Evolutionary conservation across 1,284 basidiomycete species (phyloP).

Genomic region (Papiliotrema flavescens): DNA sequence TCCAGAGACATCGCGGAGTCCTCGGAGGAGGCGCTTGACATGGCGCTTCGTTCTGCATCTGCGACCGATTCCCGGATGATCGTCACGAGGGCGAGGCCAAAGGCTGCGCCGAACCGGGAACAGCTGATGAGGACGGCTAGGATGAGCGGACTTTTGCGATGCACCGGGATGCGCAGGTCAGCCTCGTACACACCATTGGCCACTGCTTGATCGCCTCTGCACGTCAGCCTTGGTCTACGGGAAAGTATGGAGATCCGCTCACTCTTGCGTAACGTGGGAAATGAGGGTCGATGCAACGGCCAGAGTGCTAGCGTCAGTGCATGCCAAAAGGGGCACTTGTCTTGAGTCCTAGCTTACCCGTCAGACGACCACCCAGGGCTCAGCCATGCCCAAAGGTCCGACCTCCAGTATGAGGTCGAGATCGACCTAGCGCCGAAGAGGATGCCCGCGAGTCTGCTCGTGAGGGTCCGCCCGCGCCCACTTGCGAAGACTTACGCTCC

Average conservation of each 20-base stretch:
- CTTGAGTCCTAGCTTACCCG: slow-evolving; percentile 2
- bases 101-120: slow-evolving; percentile 5
- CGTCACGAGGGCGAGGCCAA: slow-evolving; percentile 7
- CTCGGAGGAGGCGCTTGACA: too few species aligned
- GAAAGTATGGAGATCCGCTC: not conserved
- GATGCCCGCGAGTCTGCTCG: slow-evolving; percentile 4
- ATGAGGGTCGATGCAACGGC: slow-evolving; percentile 3
- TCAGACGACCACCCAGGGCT: slow-evolving; percentile 5
- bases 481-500: not conserved
- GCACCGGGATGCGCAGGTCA: too few species aligned
- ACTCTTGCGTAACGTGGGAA: slow-evolving; percentile 3
- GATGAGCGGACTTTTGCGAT: too few species aligned
- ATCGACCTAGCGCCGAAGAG: slow-evolving; percentile 3
- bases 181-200: slow-evolving; percentile 8
- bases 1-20: too few species aligned
- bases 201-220: slow-evolving; percentile 13
- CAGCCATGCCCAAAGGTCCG: slow-evolving; percentile 8
- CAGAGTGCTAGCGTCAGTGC: not conserved
- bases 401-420: slow-evolving; percentile 5
- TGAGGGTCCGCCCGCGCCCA: not conserved
- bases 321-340: too few species aligned
- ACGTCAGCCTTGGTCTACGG: not conserved
- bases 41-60: not conserved
- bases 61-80: slow-evolving; percentile 6
- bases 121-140: slow-evolving; percentile 8